A percentile compares a stretch with the other conserved stretches of the same genome.
Conservation (phyloP, 2,329 filamentous ascomycete species). For the Verticillium tricorpus region DNA sequence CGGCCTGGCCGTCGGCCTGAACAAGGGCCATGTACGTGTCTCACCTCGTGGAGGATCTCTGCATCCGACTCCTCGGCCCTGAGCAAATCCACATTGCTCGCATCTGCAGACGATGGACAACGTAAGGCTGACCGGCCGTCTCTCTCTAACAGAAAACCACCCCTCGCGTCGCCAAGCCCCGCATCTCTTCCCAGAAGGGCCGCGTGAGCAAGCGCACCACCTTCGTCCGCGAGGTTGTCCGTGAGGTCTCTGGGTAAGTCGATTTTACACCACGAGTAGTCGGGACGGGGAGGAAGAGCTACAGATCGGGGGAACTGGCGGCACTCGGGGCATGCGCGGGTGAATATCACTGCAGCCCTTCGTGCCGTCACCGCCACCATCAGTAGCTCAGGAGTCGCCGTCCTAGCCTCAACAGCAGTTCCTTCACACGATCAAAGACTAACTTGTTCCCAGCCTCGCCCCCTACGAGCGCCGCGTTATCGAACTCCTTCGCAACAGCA, state of each 20-base stretch:
- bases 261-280: background rate
- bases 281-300: background rate
- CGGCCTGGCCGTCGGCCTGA: slow-evolving; percentile 58
- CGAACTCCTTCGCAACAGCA: slow-evolving; percentile 97
- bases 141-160: slow-evolving; percentile 69
- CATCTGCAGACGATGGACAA: slow-evolving; percentile 55
- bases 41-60: slow-evolving; percentile 75
- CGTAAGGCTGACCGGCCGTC: slow-evolving; percentile 39
- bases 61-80: slow-evolving; percentile 25
- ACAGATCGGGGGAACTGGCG: slow-evolving; percentile 5
- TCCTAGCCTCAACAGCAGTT: background rate
- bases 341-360: background rate
- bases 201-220: slow-evolving; percentile 94
- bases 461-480: slow-evolving; percentile 98
- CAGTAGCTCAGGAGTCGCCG: background rate
- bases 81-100: background rate
- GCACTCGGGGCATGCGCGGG: background rate
- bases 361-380: background rate
- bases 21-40: slow-evolving; percentile 65
- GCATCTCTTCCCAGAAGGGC: slow-evolving; percentile 85
- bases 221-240: slow-evolving; percentile 96
- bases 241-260: slow-evolving; percentile 92
- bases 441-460: slow-evolving; percentile 58
- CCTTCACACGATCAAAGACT: slow-evolving; percentile 14
- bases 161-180: slow-evolving; percentile 69